Evolutionary conservation across 83 land plant genomes (phyloP), one percentile per base, ranked within the genome.

Genomic region (Thuja plicata): DNA sequence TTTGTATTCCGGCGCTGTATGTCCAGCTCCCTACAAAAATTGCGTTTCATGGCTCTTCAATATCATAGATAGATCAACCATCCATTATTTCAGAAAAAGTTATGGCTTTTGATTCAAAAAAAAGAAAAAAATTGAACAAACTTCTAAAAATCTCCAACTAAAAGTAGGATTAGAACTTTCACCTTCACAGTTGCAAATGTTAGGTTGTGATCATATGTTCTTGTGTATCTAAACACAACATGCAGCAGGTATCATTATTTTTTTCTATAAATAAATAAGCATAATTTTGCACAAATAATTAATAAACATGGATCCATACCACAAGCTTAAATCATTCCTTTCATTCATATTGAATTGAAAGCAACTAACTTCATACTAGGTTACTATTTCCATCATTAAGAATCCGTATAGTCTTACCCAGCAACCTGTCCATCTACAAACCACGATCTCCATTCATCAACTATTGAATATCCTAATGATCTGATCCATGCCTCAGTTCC

Each of bases 1-100:
- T 34, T 89, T 85, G 87, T 92, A 91, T 81, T 92, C 92, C 71
- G 93, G 90, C 35, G 92, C 92, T 30, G 92, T 92, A 46, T 92
- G 94, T 4, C 90, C 90, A 84, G 73, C 90, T 60, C 86, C 93
- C 90, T 90, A 79, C 71, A 89, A 10, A 89, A 43, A 38, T 1
- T 13, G n/a, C 40, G 54, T 21, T 7, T 50, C 86, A 30, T 7
- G 54, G 40, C 86, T 52, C 34, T 52, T 84, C 37, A 43, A 84
- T 30, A 9, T 5, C 86, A 34, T 13, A 30, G 38, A 84, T 84
- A 12, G 40, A 32, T 32, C 19, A 52, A 52, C 5, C 62, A 52
- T 84, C 86, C 13, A 15, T 17, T 27, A 83, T 37, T 83, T n/a
- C 8, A 27, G 19, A 37, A 35, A 37, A 35, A 21, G 17, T 4